Evolutionary conservation across 495 filamentous ascomycete genomes (phyloP), one percentile per base, ranked within the genome.

Genomic region (Diplogelasinospora grovesii): DNA sequence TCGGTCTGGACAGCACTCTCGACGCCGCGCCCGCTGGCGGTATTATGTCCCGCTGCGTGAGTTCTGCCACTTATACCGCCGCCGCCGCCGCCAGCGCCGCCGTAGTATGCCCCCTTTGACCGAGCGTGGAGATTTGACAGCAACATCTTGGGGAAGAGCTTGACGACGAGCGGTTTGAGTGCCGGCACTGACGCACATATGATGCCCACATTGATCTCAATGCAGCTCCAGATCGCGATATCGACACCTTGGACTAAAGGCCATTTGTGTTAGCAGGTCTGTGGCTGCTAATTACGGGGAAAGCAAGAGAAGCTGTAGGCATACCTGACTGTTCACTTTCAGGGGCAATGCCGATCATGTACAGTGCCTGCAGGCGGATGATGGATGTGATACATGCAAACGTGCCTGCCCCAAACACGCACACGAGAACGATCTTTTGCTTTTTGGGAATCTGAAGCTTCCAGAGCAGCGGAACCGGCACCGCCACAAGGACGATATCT

Each of bases 171-270:
- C 0, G 56, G 50, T 21, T 56, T 59, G 25, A 72, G 45, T 0
- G 72, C 69, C 1, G 69, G 66, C 8, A 71, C 52, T 36, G 63
- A 73, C 7, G 69, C 65, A 45, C 71, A 74, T n/a, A 73, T 52
- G 23, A 75, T 69, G 5, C 56, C 68, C 10, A 68, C 47, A 21
- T 70, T 68, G 45, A 71, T 64, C 44, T 74, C 70, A 37, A 73
- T 60, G 22, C 63, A 60, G 21, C 66, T 70, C 68, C 69, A 74
- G 25, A 60, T 60, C n/a, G 66, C 52, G 8, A 65, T 56, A 10
- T 42, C 30, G 34, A 68, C 39, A 26, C 51, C 52, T 3, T 42
- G 31, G 23, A 49, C 54, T 53, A 26, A 4, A 18, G 15, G 13
- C n/a, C n/a, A n/a, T n/a, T n/a, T 25, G 10, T 24, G 14, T 31